Conservation (phyloP, 2,329 filamentous ascomycete genomes). For the Emmonsiellopsis sp. region DNA sequence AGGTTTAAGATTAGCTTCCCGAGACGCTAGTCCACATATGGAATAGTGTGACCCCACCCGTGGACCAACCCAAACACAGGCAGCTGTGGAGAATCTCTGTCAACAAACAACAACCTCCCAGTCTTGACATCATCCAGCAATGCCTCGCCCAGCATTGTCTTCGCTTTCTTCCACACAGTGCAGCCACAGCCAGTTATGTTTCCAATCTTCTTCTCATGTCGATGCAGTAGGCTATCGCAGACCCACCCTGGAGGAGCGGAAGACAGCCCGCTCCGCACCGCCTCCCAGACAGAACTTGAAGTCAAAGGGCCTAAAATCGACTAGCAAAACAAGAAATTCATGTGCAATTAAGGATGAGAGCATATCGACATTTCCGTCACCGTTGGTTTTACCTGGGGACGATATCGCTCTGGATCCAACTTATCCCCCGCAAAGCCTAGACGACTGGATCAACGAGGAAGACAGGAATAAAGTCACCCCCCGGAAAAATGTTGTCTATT, state of each 20-base stretch:
- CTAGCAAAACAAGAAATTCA: neutral
- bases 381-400: slow-evolving; percentile 51
- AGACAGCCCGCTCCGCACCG: neutral
- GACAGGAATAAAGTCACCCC: slow-evolving; percentile 42
- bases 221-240: neutral
- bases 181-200: neutral
- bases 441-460: slow-evolving; percentile 39
- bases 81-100: no score
- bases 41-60: no score
- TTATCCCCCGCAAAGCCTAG: slow-evolving; percentile 43
- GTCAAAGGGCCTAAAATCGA: neutral
- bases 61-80: no score
- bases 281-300: neutral
- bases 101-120: no score
- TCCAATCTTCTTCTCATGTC: neutral
- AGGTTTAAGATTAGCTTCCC: no score
- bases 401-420: slow-evolving; percentile 47
- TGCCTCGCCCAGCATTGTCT: no score
- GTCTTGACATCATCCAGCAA: neutral
- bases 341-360: neutral
- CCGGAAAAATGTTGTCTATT: slow-evolving; percentile 43
- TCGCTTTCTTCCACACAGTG: neutral
- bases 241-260: neutral
- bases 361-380: slow-evolving; percentile 43
- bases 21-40: no score